Evolutionary conservation across 345 rosid species (phyloP), one percentile per base, ranked within the genome.

Genomic region (Murraya paniculata): DNA sequence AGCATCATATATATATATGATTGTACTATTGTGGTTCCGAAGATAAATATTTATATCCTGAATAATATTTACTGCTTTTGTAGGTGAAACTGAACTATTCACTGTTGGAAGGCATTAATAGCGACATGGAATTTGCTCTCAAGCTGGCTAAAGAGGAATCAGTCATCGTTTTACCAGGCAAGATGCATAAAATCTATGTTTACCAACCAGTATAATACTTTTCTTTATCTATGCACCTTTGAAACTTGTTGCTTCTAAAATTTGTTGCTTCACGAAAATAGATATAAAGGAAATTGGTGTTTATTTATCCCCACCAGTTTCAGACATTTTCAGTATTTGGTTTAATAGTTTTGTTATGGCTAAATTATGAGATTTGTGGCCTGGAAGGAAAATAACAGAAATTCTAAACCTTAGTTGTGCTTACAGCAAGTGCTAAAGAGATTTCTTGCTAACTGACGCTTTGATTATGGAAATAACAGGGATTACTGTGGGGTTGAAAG

Each of bases 121-220:
- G 93, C 71, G 96, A 88, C 74, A 11, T 53, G 39, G 94, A 94
- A 35, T 92, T 94, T 77, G 86, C 92, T 80, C 22, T 85, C 77
- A 87, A 88, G 87, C 85, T 94, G 61, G 89, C 85, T 5, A 85
- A 78, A 68, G 96, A 94, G 79, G 97, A 92, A 80, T 91, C 92
- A 14, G 92, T 91, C 56, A 81, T 92, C n/a, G 85, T 90, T 81
- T 78, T 92, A 18, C 97, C 98, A 33, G 97, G 97, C 89, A 82
- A 73, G 21, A 16, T 6, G 27, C 10, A 31, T 9, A 10, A 7
- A 9, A 4, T 48, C 33, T 36, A 45, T 45, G 18, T 45, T 45
- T 45, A 45, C 50, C 18, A 45, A 13, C 16, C 18, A 13, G 50
- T 14, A 45, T 13, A 11, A 45, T 45, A 11, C 18, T 45, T 45